Base-by-base conservation (phyloP, 176 grass and related monocot species). In the Tillandsia leiboldiana region DNA sequence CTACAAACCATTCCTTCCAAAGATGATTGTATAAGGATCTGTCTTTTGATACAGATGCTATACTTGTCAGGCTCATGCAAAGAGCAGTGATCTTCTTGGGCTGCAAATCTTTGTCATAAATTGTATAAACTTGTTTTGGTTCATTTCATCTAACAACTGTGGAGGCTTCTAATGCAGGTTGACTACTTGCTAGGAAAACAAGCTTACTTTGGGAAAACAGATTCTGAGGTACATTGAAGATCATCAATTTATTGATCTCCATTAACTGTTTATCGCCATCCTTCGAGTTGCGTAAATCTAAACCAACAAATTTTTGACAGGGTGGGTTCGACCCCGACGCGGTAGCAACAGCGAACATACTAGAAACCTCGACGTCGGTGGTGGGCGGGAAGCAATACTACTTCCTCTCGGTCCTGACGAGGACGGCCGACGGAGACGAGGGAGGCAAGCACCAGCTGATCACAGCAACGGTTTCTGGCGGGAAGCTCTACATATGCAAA, bases 401-500 rank as follows among this genome's bases (percentile, higher is more conserved):
- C 89, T 87, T 23, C 77, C 8, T 93, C 22, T n/a, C 86, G 2
- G 89, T 99, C 79, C 84, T 99, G 77, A 99, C 94, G 0, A 87
- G 94, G 89, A 93, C 89, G 65, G 89, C 94, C 1, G 94, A 99
- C 61, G 89, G 94, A 49, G 84, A 90, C 69, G 87, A 96, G 79
- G 91, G 91, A 11, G 91, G 91, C 27, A 96, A 87, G 84, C 91
- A 96, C 83, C 91, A 96, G 75, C 69, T 96, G 48, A 87, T 96
- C 67, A 85, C 67, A 0, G 87, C 91, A 18, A 96, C 84, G 63
- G 87, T 96, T 49, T 70, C 75, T 8, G 84, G 87, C 48, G 91
- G 91, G 33, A 96, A 96, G 79, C 82, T 96, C 68, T 96, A 87
- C 84, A 79, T 96, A 72, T 96, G 91, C 91, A 96, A 96, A 87